Conservation (phyloP, 1,139 yeast species). For the Pichia sp. region DNA sequence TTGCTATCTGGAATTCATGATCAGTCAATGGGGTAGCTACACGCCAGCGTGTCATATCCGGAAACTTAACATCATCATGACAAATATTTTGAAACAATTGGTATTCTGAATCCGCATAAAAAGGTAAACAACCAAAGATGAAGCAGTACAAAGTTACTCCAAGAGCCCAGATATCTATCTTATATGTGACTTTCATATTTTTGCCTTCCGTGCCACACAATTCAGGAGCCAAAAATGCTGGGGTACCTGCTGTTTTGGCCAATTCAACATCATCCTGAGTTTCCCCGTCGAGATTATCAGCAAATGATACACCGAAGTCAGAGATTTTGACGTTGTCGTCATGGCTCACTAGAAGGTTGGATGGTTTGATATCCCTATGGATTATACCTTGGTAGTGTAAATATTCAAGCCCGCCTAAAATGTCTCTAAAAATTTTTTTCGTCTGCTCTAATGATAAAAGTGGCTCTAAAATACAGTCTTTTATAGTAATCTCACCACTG, state of each 20-base stretch:
- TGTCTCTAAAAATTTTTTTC: conserved; percentile 75
- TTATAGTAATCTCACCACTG: conserved; percentile 10
- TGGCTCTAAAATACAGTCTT: conserved; percentile 38
- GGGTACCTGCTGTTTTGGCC: conserved; percentile 88
- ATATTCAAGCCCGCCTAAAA: conserved; percentile 84
- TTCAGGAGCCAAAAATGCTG: conserved; percentile 82
- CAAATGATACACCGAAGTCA: conserved; percentile 95
- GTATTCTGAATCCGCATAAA: conserved; percentile 83
- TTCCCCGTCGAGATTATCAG: conserved; percentile 52
- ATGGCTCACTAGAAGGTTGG: conserved; percentile 72
- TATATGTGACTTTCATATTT: conserved; percentile 52
- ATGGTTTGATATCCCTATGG: conserved; percentile 96
- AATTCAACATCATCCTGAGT: conserved; percentile 74
- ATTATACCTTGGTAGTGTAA: conserved; percentile 90
- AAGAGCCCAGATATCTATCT: conserved; percentile 93
- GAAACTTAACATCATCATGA: conserved; percentile 57
- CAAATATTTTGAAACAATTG: conserved; percentile 83
- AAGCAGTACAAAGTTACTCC: conserved; percentile 92
- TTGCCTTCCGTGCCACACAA: conserved; percentile 49
- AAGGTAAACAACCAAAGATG: conserved; percentile 84
- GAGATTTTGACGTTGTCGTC: conserved; percentile 83
- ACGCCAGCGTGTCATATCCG: conserved; percentile 42
- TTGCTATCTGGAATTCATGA: conserved; percentile 55
- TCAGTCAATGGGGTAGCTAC: conserved; percentile 34
- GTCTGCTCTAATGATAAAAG: conserved; percentile 61